These are phyloP conservation scores for Carex scoparia DNA, from an alignment of 176 grass and related monocot species.

Conservation along the genomic window DNA sequence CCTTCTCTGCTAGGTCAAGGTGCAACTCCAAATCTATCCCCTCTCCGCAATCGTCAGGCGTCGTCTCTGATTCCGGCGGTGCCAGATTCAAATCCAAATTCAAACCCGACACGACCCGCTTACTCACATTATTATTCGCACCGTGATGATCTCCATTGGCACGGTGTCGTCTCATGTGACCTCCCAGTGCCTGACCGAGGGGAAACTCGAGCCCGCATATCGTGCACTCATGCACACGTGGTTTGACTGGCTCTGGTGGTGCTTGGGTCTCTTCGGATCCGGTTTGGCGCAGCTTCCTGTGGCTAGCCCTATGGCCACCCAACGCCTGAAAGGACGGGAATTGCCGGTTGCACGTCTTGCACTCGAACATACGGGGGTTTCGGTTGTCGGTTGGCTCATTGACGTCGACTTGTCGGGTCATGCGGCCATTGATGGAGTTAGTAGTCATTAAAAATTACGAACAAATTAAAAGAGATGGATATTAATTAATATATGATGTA, in stretches of 20 bases:
- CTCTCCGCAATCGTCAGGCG: background rate
- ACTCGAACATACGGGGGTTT: constrained; percentile 26
- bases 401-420: background rate
- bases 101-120: background rate
- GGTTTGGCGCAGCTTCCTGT: constrained; percentile 3
- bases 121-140: background rate
- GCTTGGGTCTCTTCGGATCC: background rate
- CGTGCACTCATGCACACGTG: constrained; percentile 33
- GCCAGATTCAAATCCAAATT: constrained; percentile 36
- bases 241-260: background rate
- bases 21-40: background rate
- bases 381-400: background rate
- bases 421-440: constrained; percentile 8
- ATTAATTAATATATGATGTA: too few species aligned
- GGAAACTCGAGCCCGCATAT: constrained; percentile 36
- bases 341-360: constrained; percentile 36
- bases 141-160: constrained; percentile 1
- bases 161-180: constrained; percentile 31
- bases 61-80: background rate
- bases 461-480: too few species aligned
- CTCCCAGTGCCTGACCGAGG: constrained; percentile 25
- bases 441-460: background rate
- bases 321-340: constrained; percentile 31
- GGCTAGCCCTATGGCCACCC: constrained; percentile 33
- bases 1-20: constrained; percentile 12